These are phyloP conservation scores for Penicillium goetzii DNA, from an alignment of 495 filamentous ascomycete species.

Conservation along the genomic window DNA sequence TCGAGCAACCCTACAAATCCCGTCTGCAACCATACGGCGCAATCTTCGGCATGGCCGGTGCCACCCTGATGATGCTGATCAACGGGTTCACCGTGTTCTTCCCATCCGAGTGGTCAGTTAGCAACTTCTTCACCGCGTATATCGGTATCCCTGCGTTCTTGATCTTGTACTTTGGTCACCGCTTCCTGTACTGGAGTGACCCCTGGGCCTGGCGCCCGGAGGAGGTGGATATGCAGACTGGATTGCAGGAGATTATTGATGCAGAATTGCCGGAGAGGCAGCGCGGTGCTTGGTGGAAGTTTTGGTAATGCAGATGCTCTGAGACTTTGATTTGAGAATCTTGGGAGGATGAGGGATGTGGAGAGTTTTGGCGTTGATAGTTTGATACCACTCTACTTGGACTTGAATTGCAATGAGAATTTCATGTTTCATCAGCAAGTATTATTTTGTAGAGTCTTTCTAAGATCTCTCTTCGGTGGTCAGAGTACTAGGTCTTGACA, in stretches of 20 bases:
- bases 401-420: not conserved
- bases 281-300: conserved; percentile 39
- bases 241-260: conserved; percentile 55
- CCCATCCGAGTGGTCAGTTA: conserved; percentile 54
- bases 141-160: conserved; percentile 64
- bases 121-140: conserved; percentile 64
- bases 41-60: conserved; percentile 51
- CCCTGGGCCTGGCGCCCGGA: conserved; percentile 55
- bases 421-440: no score
- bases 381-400: not conserved
- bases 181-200: conserved; percentile 49
- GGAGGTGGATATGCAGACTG: conserved; percentile 62
- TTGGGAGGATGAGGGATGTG: no score
- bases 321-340: not conserved
- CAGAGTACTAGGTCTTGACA: no score
- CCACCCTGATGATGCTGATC: conserved; percentile 57
- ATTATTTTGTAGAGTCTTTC: no score
- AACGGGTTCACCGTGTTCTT: conserved; percentile 70
- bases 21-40: conserved; percentile 58
- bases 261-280: conserved; percentile 48
- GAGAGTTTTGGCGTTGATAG: not conserved
- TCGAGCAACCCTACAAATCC: conserved; percentile 58
- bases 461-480: no score
- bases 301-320: conserved; percentile 15
- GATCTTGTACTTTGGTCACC: conserved; percentile 58